Evolutionary conservation across 2,329 filamentous ascomycete species (phyloP), one percentile per base, ranked within the genome.

Genomic region (Pseudogymnoascus pannorum): DNA sequence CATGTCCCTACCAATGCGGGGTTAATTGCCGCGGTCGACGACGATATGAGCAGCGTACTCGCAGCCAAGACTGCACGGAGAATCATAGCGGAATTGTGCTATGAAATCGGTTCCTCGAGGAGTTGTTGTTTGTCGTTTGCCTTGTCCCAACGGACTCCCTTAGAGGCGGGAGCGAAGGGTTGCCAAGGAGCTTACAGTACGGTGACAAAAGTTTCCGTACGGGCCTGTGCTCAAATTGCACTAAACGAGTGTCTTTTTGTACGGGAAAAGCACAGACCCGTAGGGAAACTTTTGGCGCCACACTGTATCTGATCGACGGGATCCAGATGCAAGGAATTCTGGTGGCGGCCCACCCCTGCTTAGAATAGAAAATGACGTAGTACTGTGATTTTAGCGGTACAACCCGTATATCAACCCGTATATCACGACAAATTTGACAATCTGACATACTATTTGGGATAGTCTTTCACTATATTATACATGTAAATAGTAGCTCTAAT

Each of bases 1-100:
- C 87, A 91, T 62, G 87, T 90, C 62, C 87, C 87, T n/a, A 84
- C 79, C 31, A 89, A 74, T 59, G 80, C 75, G 31, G 77, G 71
- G 64, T 80, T 76, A 36, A 72, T 67, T 70, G 72, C 74, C 31
- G 78, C 74, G 58, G 74, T 73, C 57, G 73, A 70, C 62, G 73
- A 63, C 9, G 65, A 60, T 9, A 65, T 11, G 2, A 72, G 58
- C 63, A 61, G 68, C 61, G 65, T 67, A 65, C 69, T 64, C 63
- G 66, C 68, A 59, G 70, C 60, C 24, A 54, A 8, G 24, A 31
- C 44, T 71, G 73, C 69, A 58, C 65, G 64, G 44, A 54, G 5
- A 54, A 31, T 31, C 44, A 54, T 54, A 29, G n/a, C 44, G 14
- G 44, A 11, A 5, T 12, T 31, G 24, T 54, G 26, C 24, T 54